These are phyloP conservation scores for Aspergillus latus DNA, from an alignment of 2,329 filamentous ascomycete genomes.

Conservation along the genomic window DNA sequence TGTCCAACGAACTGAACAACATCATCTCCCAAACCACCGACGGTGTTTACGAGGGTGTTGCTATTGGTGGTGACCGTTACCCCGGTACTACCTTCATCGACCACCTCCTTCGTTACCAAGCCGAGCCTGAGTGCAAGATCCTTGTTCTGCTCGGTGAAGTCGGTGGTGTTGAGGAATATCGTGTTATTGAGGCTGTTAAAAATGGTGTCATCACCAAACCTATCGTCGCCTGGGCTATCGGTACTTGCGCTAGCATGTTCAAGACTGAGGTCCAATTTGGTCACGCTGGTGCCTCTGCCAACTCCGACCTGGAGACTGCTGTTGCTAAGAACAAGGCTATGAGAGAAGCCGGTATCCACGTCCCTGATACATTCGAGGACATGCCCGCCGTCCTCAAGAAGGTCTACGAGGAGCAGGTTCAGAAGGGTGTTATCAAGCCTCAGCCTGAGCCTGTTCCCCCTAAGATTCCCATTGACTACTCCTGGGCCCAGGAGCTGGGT, in stretches of 20 bases:
- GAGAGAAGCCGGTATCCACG: conserved; percentile 90
- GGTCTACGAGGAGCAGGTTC: conserved; percentile 87
- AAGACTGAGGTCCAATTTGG: conserved; percentile 99
- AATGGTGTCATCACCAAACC: conserved; percentile 94
- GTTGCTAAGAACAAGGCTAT: conserved; percentile 96
- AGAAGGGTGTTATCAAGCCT: conserved; percentile 80
- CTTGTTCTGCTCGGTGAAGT: conserved; percentile 95
- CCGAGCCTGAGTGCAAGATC: conserved; percentile 97
- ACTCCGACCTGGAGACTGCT: conserved; percentile 98
- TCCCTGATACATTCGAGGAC: conserved; percentile 96
- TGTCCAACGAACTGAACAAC: conserved; percentile 99
- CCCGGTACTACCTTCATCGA: conserved; percentile 99
- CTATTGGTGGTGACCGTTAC: conserved; percentile 98
- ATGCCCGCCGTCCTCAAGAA: conserved; percentile 72
- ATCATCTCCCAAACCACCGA: conserved; percentile 95
- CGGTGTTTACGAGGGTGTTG: conserved; percentile 98
- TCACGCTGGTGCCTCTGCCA: conserved; percentile 97
- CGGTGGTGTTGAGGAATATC: conserved; percentile 99
- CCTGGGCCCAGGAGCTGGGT: conserved; percentile 98
- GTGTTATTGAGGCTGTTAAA: conserved; percentile 98
- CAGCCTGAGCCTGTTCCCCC: conserved; percentile 86
- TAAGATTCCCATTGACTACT: conserved; percentile 99
- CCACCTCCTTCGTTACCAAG: conserved; percentile 93
- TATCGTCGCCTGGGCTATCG: conserved; percentile 98
- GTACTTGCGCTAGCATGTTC: conserved; percentile 99